Percentiles rank a stretch among this genome's conserved stretches.
These are phyloP conservation scores for Monosporozyma yasuniensis DNA, from an alignment of 805 yeast species.

Conservation along the genomic window DNA sequence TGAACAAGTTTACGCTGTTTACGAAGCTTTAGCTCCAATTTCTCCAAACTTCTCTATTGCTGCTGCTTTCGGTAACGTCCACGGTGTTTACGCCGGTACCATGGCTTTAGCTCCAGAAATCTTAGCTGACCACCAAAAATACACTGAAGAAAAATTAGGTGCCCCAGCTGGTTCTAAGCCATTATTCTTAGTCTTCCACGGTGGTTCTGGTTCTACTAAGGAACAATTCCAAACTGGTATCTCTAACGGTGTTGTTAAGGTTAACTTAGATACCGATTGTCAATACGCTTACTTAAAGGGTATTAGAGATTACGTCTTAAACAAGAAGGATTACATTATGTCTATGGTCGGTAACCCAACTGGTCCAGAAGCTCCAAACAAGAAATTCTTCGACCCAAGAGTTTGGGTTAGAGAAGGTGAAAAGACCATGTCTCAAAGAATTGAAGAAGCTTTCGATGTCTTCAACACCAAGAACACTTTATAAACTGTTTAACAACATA, in stretches of 20 bases:
- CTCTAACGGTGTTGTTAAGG: constrained; percentile 93
- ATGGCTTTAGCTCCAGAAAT: constrained; percentile 87
- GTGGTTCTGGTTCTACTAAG: constrained; percentile 98
- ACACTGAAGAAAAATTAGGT: constrained; percentile 62
- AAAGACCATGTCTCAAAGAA: constrained; percentile 90
- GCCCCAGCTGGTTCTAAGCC: constrained; percentile 49
- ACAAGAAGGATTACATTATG: constrained; percentile 89
- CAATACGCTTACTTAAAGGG: constrained; percentile 96
- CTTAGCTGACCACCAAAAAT: constrained; percentile 90
- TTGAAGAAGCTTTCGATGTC: constrained; percentile 69
- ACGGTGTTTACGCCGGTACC: constrained; percentile 99
- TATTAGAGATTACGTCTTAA: constrained; percentile 93
- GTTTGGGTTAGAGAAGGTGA: constrained; percentile 99
- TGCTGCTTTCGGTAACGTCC: constrained; percentile 98
- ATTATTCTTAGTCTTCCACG: constrained; percentile 97
- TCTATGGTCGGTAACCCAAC: constrained; percentile 97
- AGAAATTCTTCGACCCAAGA: constrained; percentile 99
- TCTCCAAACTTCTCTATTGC: constrained; percentile 98
- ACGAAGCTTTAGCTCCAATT: constrained; percentile 82
- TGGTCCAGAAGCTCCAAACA: constrained; percentile 98
- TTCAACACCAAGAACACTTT: constrained; percentile 74
- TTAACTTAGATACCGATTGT: constrained; percentile 97
- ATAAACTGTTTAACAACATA: constrained; percentile 22
- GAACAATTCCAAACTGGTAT: constrained; percentile 88
- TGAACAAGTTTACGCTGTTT: constrained; percentile 86